A percentile compares a stretch with the other conserved stretches of the same genome.
phyloP scores from a whole-genome alignment of 257 asterid species.

The Capsicum chinense region DNA sequence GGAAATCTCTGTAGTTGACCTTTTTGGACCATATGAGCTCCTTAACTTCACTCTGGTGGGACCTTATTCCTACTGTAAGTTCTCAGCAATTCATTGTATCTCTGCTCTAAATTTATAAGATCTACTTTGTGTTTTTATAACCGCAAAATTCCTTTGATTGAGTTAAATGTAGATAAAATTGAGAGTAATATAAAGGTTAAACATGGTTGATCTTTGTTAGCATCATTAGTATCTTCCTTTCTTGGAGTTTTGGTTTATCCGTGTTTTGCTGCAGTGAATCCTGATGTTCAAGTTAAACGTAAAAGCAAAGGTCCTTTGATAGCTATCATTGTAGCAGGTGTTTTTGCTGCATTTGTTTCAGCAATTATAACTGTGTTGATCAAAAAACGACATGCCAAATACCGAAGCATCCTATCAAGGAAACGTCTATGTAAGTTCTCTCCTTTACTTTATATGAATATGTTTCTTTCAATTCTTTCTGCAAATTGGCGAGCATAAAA shows the following conservation, averaged over 20 bases:
- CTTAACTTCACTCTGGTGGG: constrained; percentile 75
- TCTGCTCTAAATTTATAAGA: too few species aligned
- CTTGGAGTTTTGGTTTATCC: background rate
- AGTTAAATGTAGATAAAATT: too few species aligned
- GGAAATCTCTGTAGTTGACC: constrained; percentile 63
- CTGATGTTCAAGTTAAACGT: constrained; percentile 32
- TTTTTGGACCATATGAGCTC: constrained; percentile 92
- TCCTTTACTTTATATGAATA: background rate
- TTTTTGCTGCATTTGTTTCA: constrained; percentile 37
- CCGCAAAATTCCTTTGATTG: too few species aligned
- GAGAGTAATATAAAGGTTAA: too few species aligned
- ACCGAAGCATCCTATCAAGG: constrained; percentile 35
- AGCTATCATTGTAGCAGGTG: constrained; percentile 33
- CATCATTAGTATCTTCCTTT: background rate
- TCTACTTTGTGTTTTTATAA: too few species aligned
- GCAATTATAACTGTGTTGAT: constrained; percentile 36
- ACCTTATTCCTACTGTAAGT: constrained; percentile 64
- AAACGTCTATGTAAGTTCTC: constrained; percentile 42
- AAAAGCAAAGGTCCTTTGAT: constrained; percentile 36
- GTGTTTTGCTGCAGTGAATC: constrained; percentile 44
- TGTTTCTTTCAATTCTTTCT: background rate
- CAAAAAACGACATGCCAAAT: constrained; percentile 36
- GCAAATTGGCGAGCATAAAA: background rate
- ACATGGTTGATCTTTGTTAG: background rate
- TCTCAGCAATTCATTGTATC: constrained; percentile 6